A percentile compares a stretch with the other conserved stretches of the same genome.
Evolutionary conservation across 495 filamentous ascomycete species (phyloP).

Genomic region (Neurospora tetrasperma): DNA sequence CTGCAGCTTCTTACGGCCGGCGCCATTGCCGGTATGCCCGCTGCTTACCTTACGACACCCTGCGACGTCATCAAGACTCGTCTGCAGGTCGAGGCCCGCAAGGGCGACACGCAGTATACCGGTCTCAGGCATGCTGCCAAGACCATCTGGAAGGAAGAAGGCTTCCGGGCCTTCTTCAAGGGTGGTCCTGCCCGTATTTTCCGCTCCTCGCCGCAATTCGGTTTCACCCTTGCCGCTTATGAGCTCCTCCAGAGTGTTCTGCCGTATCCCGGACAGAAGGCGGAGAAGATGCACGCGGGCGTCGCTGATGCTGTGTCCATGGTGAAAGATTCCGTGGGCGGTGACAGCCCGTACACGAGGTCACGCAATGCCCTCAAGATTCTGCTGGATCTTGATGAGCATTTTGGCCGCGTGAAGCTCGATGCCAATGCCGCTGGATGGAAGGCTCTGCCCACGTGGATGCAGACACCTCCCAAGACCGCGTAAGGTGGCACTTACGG

Average conservation of each 20-base stretch:
- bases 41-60: constrained; percentile 92
- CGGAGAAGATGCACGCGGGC: constrained; percentile 28
- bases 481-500: constrained; percentile 2
- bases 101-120: constrained; percentile 81
- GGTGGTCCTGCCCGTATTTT: constrained; percentile 90
- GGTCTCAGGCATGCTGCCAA: constrained; percentile 76
- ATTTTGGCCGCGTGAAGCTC: constrained; percentile 63
- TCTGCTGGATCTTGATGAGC: constrained; percentile 85
- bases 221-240: constrained; percentile 91
- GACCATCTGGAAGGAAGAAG: constrained; percentile 81
- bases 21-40: constrained; percentile 97
- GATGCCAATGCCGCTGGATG: constrained; percentile 42
- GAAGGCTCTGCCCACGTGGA: constrained; percentile 35
- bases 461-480: constrained; percentile 18
- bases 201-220: constrained; percentile 92
- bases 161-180: constrained; percentile 95
- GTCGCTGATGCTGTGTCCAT: constrained; percentile 41
- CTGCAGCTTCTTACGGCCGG: constrained; percentile 88
- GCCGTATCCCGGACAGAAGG: constrained; percentile 61
- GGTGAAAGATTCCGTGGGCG: constrained; percentile 19
- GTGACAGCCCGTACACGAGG: constrained; percentile 62
- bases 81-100: constrained; percentile 91
- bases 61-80: constrained; percentile 99
- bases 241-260: constrained; percentile 78
- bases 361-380: constrained; percentile 95